Evolutionary conservation across 2,329 filamentous ascomycete genomes (phyloP).

Genomic region (Dendrostoma leiphaemia): DNA sequence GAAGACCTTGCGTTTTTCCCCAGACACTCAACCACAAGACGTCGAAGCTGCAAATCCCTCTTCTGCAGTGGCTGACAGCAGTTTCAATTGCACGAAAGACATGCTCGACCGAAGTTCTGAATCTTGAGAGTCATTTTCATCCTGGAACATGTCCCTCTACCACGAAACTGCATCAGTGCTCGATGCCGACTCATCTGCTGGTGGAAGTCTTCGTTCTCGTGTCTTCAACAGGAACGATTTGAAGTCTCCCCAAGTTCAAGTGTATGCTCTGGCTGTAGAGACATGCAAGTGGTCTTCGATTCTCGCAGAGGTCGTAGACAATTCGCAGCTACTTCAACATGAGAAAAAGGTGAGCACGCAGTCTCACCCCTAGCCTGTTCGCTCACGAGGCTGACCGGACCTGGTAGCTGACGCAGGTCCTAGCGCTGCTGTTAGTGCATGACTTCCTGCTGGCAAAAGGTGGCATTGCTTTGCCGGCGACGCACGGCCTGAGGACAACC

Average conservation of each 20-base stretch:
- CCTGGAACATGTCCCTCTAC: constrained; percentile 80
- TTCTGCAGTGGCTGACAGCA: neutral
- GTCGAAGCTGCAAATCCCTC: neutral
- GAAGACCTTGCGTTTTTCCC: neutral
- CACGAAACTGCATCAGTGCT: constrained; percentile 83
- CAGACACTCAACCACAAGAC: neutral
- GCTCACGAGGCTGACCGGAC: constrained; percentile 25
- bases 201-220: constrained; percentile 84
- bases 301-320: constrained; percentile 86
- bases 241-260: constrained; percentile 75
- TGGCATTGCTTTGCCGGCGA: constrained; percentile 77
- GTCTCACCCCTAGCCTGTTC: constrained; percentile 2
- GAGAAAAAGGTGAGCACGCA: constrained; percentile 74
- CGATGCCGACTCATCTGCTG: constrained; percentile 57
- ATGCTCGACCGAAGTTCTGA: no score
- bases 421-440: constrained; percentile 81
- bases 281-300: constrained; percentile 87
- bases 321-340: constrained; percentile 68
- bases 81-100: neutral
- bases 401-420: constrained; percentile 70
- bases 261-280: constrained; percentile 86
- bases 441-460: constrained; percentile 79
- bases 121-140: neutral
- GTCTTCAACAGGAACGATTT: constrained; percentile 73
- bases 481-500: constrained; percentile 73